Evolutionary conservation across 768 basidiomycete genomes (phyloP), one percentile per base, ranked within the genome.

Genomic region (Lactarius evosmus): DNA sequence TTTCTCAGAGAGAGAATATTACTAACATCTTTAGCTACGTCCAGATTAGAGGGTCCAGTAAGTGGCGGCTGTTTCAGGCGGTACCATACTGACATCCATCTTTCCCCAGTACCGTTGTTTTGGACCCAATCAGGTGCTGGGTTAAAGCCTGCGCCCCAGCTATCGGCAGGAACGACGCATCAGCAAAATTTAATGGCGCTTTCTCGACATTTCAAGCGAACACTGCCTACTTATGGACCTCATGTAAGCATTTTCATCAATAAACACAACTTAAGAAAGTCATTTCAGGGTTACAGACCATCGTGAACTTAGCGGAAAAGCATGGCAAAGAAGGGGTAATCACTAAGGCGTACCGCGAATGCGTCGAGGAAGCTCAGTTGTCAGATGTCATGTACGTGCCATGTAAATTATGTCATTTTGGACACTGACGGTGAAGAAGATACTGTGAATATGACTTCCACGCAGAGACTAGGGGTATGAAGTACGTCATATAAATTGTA

Each of bases 401-500:
- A 32, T 41, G 33, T 19, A 16, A 60, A 61, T 25, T 33, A 34
- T 29, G 7, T 32, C 46, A n/a, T 17, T 27, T 27, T 12, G 30
- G 12, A 25, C 53, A 27, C 63, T 64, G 58, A 64, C 19, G 12
- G 29, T 33, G n/a, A 16, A 29, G 22, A 58, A 92, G 89, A 66
- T 93, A 93, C 69, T 76, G 78, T 66, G 88, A 86, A 71, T 98
- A 95, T 71, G 96, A 98, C 73, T 98, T 98, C 74, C 96, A 98
- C 75, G 82, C 78, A 3, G 93, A 97, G 74, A 96, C 94, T 12
- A 88, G 85, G 72, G 95, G 96, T 25, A 97, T 98, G 96, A 93
- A 91, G 89, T 93, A 65, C 60, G 83, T 75, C 58, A 55, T 50
- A 40, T 30, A 33, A 60, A 63, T 32, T 62, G 50, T 57, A 46